A percentile compares a stretch with the other conserved stretches of the same genome.
These are phyloP conservation scores for Ophiocordyceps polyrhachis-furcata DNA, from an alignment of 2,329 filamentous ascomycete genomes.

Conservation along the genomic window DNA sequence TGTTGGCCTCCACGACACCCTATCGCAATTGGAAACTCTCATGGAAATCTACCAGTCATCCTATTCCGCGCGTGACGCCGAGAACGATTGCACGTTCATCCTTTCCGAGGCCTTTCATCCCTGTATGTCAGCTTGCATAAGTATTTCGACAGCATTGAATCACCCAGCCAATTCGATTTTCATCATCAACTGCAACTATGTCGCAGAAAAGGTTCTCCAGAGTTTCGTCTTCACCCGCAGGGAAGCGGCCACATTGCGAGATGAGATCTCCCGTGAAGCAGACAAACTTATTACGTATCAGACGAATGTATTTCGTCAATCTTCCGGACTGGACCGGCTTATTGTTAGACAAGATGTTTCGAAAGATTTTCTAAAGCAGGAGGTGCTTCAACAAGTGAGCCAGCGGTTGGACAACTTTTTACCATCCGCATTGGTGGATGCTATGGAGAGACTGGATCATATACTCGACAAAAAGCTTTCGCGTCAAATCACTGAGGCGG, in stretches of 20 bases:
- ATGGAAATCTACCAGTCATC: constrained; percentile 81
- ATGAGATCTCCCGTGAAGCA: constrained; percentile 34
- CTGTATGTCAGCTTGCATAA: constrained; percentile 58
- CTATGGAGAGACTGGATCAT: constrained; percentile 58
- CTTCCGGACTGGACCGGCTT: constrained; percentile 54
- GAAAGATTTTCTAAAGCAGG: constrained; percentile 30
- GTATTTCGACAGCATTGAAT: constrained; percentile 42
- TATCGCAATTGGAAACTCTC: constrained; percentile 59
- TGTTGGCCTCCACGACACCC: constrained; percentile 59
- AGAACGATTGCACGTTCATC: constrained; percentile 56
- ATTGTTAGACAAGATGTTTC: constrained; percentile 37
- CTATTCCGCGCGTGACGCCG: constrained; percentile 37
- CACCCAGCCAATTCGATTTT: constrained; percentile 48
- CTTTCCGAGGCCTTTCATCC: constrained; percentile 69
- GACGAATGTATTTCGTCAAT: constrained; percentile 50
- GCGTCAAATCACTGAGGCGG: constrained; percentile 61
- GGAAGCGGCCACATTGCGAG: constrained; percentile 34
- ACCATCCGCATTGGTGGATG: constrained; percentile 83
- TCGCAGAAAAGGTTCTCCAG: constrained; percentile 35
- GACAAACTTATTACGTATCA: constrained; percentile 47
- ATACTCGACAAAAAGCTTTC: constrained; percentile 56
- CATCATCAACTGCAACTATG: constrained; percentile 50
- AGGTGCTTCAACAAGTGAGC: constrained; percentile 44
- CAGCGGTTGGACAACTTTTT: constrained; percentile 77
- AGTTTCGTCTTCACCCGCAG: constrained; percentile 44